Evolutionary conservation across 2,329 filamentous ascomycete genomes (phyloP).

Genomic region (Scortechinia acanthostroma): DNA sequence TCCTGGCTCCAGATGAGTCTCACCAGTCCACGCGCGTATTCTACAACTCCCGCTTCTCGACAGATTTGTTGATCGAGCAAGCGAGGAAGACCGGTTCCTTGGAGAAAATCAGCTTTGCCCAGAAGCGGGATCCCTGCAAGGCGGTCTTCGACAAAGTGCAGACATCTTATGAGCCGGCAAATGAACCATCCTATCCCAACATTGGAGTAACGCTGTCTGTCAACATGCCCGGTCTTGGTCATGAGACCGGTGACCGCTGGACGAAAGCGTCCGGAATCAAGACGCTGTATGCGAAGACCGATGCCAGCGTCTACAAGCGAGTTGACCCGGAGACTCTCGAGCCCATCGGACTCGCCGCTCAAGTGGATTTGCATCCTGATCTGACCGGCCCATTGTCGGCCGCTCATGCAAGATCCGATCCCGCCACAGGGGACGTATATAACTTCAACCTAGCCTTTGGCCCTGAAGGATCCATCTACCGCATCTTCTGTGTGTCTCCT

Average conservation of each 20-base stretch:
- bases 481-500: slow-evolving; percentile 60
- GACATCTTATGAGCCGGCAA: slow-evolving; percentile 39
- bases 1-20: slow-evolving; percentile 32
- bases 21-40: slow-evolving; percentile 34
- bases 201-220: slow-evolving; percentile 59
- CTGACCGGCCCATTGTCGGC: slow-evolving; percentile 62
- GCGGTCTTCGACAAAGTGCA: slow-evolving; percentile 68
- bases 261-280: slow-evolving; percentile 25
- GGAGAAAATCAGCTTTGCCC: slow-evolving; percentile 57
- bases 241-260: slow-evolving; percentile 7
- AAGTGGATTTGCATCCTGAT: slow-evolving; percentile 56
- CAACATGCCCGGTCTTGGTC: slow-evolving; percentile 51
- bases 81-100: slow-evolving; percentile 52
- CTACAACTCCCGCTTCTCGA: slow-evolving; percentile 67
- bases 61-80: slow-evolving; percentile 51
- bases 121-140: slow-evolving; percentile 68
- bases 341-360: slow-evolving; percentile 52
- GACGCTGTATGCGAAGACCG: slow-evolving; percentile 46
- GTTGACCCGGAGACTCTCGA: slow-evolving; percentile 68
- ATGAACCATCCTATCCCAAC: slow-evolving; percentile 36
- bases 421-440: slow-evolving; percentile 66
- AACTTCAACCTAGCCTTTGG: slow-evolving; percentile 75
- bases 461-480: slow-evolving; percentile 44
- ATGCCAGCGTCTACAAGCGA: slow-evolving; percentile 46
- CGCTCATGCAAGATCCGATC: slow-evolving; percentile 68